Base-by-base conservation (phyloP, 352 stramenopile species). In the Pythium coloratum region DNA sequence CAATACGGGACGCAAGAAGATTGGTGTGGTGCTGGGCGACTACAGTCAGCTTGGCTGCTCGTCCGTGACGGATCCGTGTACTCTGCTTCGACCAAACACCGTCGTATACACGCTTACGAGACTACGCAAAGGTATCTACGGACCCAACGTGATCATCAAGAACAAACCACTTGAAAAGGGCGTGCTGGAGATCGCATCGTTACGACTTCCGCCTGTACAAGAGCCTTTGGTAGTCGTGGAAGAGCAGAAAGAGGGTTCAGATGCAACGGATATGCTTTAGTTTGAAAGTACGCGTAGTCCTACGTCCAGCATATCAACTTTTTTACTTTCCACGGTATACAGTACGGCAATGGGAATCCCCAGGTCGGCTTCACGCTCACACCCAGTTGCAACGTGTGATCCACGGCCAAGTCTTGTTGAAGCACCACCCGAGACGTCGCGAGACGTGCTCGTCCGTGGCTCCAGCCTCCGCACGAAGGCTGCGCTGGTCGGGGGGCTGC, bases 141-240 rank as follows among this genome's bases (percentile, higher is more conserved):
- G 82, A 2, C 80, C 84, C 2, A 75, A 87, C 44, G 64, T 82
- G 3, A 70, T 94, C 14, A 75, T 94, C 73, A 94, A 92, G 72
- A 92, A 92, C 75, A 92, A 92, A 38, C 84, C 86, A 14, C 75
- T 91, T 66, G 81, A 90, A 53, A 78, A 79, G 9, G 86, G 84
- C 3, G 84, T 92, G 34, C 18, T 92, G 30, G 81, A 91, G 40
- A 68, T 88, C 20, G 75, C 70, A 28, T 62, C 79, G 64, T n/a
- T 70, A 1, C 55, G 62, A 13, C 26, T 64, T 3, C 63, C 55
- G 3, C 34, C 34, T 0, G 8, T 46, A 26, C 4, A 20, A 16
- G 33, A 38, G 18, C 6, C 62, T 33, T 26, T 55, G 12, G 26
- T 18, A 16, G 47, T 33, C 14, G 24, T 34, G 20, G 47, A 55